Percentiles rank a stretch among this genome's conserved stretches.
These are phyloP conservation scores for Candida michaelii DNA, from an alignment of 805 yeast genomes.

Conservation along the genomic window DNA sequence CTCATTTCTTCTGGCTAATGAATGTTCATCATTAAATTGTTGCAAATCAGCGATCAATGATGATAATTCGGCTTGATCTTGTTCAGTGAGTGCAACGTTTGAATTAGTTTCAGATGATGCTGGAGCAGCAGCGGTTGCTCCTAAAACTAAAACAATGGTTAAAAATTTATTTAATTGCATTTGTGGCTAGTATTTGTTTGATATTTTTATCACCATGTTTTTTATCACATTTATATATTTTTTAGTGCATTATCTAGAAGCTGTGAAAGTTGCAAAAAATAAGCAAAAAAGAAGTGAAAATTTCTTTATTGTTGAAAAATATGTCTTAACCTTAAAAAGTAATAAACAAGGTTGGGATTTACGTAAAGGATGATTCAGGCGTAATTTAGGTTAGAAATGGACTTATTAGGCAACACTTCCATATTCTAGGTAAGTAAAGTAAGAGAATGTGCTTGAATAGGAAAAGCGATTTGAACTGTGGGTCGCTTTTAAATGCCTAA, in stretches of 20 bases:
- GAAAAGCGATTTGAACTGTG: too few relatives aligned
- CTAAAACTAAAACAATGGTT: neutral
- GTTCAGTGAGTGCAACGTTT: slow-evolving; percentile 54
- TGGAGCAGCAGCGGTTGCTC: slow-evolving; percentile 9
- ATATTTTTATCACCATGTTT: neutral
- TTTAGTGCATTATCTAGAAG: neutral
- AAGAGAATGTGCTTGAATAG: too few relatives aligned
- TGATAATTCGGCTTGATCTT: slow-evolving; percentile 41
- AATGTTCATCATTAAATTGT: slow-evolving; percentile 13
- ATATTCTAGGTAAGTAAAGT: neutral
- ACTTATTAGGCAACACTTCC: neutral
- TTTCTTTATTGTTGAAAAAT: neutral
- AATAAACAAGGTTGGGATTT: neutral
- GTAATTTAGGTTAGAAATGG: neutral
- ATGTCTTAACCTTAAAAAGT: slow-evolving; percentile 1
- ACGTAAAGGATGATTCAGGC: neutral
- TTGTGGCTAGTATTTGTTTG: neutral
- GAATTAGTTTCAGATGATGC: slow-evolving; percentile 44
- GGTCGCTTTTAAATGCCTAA: too few relatives aligned
- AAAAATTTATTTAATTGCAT: slow-evolving; percentile 33
- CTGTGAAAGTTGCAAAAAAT: neutral
- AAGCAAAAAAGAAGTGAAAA: neutral
- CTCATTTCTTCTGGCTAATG: slow-evolving; percentile 5
- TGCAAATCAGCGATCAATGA: slow-evolving; percentile 14
- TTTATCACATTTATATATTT: neutral